Base-by-base conservation (phyloP, 192 early-diverging fungal species). In the Phycomyces nitens region DNA sequence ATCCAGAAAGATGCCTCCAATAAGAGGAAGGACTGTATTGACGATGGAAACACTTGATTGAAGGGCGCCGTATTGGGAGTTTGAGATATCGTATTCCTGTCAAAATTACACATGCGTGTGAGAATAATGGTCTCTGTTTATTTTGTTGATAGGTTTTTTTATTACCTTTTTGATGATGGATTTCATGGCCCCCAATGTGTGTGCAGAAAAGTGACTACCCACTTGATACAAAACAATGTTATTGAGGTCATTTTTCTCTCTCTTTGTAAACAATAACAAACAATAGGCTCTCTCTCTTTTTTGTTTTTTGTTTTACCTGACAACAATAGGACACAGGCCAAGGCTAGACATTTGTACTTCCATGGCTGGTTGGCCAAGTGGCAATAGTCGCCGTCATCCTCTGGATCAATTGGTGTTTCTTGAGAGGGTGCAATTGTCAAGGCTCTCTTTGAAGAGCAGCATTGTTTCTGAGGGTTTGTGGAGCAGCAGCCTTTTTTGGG, bases 131-230 rank as follows among this genome's bases (percentile, higher is more conserved):
- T 21, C 20, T 61, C 20, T 51, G 21, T 14, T 21, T 43, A 20
- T 40, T 1, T 38, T 8, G 15, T 20, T 22, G 7, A 22, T 29
- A 9, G 26, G n/a, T n/a, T 60, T 27, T 41, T 38, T 20, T 60
- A 20, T 58, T 82, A 87, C 89, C 77, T 89, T 80, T 62, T 89
- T 91, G 49, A 91, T 73, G 15, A 86, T 89, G 49, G 84, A 82
- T 54, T 91, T 91, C 64, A 89, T 68, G 5, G 88, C 85, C 5
- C 89, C 84, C 24, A 89, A 77, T 55, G 88, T 86, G 44, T 89
- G 89, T 29, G 82, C 77, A 10, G 87, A 83, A 67, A 84, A 91
- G 65, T 91, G 89, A 34, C 81, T 86, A 38, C 88, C 88, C 56
- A 91, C 78, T 87, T 40, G 15, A 62, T 24, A 49, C 5, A 23